Conservation (phyloP, 169 alveolate species). For the Cryptosporidium muris region DNA sequence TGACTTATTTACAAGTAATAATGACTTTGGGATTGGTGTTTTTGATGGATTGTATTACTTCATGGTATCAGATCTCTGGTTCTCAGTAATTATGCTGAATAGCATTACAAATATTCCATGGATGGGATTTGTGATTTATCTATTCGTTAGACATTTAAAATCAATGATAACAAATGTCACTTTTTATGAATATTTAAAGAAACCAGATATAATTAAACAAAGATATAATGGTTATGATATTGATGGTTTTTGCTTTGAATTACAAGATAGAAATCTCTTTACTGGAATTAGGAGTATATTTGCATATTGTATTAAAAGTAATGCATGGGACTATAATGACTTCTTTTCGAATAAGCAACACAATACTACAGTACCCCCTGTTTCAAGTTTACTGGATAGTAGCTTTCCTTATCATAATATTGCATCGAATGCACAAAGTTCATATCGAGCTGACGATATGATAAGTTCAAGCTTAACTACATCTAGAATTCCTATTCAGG, state of each 20-base stretch:
- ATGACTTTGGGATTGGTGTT: conserved; percentile 32
- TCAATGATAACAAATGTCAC: conserved; percentile 87
- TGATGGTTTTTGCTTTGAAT: conserved; percentile 59
- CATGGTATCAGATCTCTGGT: conserved; percentile 66
- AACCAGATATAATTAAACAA: conserved; percentile 73
- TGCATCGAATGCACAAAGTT: background rate
- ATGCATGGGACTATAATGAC: conserved; percentile 49
- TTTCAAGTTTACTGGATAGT: conserved; percentile 23
- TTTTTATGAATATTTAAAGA: conserved; percentile 86
- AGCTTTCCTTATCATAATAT: conserved; percentile 50
- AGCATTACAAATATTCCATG: conserved; percentile 75
- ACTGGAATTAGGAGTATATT: conserved; percentile 40
- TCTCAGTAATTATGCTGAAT: conserved; percentile 50
- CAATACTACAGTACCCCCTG: background rate
- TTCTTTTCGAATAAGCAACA: conserved; percentile 47
- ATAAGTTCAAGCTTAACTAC: too few species aligned
- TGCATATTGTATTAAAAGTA: conserved; percentile 50
- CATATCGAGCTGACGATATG: too few species aligned
- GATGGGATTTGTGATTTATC: conserved; percentile 81
- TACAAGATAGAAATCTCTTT: conserved; percentile 46
- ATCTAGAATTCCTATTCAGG: too few species aligned
- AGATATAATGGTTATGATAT: conserved; percentile 46
- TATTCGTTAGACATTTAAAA: conserved; percentile 80
- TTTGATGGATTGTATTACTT: conserved; percentile 46
- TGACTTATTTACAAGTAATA: conserved; percentile 1